These are phyloP conservation scores for Pythium guiyangense DNA, from an alignment of 352 stramenopile species.

Conservation along the genomic window DNA sequence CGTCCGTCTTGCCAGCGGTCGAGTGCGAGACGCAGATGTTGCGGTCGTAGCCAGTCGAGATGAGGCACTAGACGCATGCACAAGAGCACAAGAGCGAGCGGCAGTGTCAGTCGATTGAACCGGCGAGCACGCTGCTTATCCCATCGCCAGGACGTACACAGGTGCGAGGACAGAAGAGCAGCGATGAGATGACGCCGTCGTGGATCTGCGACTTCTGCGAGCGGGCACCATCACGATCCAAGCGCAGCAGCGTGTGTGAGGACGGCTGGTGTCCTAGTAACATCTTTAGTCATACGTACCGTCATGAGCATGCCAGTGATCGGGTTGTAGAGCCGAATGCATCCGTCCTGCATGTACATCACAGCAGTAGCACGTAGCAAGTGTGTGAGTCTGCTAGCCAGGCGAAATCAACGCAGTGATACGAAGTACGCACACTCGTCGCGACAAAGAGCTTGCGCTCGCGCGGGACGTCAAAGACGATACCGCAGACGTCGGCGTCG, in stretches of 20 bases:
- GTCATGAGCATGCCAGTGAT: slow-evolving; percentile 49
- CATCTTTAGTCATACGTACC: slow-evolving; percentile 10
- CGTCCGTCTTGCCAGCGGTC: slow-evolving; percentile 31
- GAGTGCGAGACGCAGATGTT: slow-evolving; percentile 50
- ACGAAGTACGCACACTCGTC: slow-evolving; percentile 39
- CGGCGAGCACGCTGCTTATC: neutral
- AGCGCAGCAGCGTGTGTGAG: neutral
- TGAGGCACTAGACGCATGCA: slow-evolving; percentile 34
- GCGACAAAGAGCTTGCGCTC: slow-evolving; percentile 67
- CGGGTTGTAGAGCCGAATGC: slow-evolving; percentile 64
- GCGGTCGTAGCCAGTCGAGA: slow-evolving; percentile 58
- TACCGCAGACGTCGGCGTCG: slow-evolving; percentile 48
- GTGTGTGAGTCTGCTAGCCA: neutral
- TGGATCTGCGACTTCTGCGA: slow-evolving; percentile 46
- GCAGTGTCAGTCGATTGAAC: neutral
- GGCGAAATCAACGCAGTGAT: neutral
- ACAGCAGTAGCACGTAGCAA: neutral
- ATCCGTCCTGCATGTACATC: slow-evolving; percentile 34
- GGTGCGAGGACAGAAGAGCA: slow-evolving; percentile 54
- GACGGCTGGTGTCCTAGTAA: no score
- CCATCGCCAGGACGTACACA: slow-evolving; percentile 25
- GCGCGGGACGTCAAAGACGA: slow-evolving; percentile 54
- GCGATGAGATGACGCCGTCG: slow-evolving; percentile 45
- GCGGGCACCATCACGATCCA: neutral
- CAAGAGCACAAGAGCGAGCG: neutral